A percentile compares a stretch with the other conserved stretches of the same genome.
Conservation (phyloP, 2,329 filamentous ascomycete species). For the Colletotrichum costaricense region DNA sequence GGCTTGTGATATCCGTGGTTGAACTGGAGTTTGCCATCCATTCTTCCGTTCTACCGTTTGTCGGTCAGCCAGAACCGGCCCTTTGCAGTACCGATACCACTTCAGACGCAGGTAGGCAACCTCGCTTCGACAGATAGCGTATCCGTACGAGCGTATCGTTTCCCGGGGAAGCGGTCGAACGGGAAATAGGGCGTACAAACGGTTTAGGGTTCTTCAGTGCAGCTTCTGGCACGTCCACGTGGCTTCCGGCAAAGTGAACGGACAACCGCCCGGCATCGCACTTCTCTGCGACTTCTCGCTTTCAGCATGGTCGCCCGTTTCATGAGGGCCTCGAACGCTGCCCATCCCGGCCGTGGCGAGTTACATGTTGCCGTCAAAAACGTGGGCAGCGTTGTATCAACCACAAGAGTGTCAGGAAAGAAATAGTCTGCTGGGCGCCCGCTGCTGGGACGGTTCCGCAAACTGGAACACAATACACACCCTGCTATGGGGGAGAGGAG, state of each 20-base stretch:
- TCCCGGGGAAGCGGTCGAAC: background rate
- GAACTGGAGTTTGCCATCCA: background rate
- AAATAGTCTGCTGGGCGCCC: constrained; percentile 2
- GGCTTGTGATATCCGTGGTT: background rate
- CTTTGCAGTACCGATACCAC: background rate
- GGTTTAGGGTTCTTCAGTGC: constrained; percentile 30
- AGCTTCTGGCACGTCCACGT: constrained; percentile 30
- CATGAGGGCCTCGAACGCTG: constrained; percentile 4
- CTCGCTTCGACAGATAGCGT: background rate
- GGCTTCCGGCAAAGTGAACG: constrained; percentile 14
- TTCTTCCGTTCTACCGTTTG: background rate
- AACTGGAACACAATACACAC: constrained; percentile 1
- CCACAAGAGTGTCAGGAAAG: constrained; percentile 3
- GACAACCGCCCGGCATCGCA: constrained; percentile 4
- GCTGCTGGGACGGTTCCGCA: background rate
- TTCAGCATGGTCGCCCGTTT: constrained; percentile 16
- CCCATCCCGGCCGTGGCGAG: constrained; percentile 13
- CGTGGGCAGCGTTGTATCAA: constrained; percentile 27
- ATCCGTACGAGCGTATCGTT: background rate
- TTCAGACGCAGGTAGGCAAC: background rate
- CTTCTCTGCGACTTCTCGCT: background rate
- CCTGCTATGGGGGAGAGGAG: background rate
- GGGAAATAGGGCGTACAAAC: constrained; percentile 11
- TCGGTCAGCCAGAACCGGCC: background rate
- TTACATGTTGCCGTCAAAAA: constrained; percentile 31